Evolutionary conservation across 805 yeast genomes (phyloP).

Genomic region (Saccharomycopsis fibuligera): DNA sequence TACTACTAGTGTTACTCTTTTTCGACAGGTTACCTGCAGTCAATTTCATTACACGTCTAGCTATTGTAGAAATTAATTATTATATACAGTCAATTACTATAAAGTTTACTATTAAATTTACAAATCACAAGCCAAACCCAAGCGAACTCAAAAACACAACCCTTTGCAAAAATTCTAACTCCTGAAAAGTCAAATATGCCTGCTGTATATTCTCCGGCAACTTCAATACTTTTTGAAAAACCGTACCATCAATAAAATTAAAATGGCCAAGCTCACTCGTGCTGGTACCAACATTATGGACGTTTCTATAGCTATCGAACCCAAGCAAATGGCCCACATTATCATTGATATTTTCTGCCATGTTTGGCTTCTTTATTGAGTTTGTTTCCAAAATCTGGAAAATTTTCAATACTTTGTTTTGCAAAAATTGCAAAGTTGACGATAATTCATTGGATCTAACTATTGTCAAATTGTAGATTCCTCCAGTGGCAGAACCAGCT

Average conservation of each 20-base stretch:
- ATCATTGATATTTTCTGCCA: background rate
- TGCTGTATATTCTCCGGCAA: background rate
- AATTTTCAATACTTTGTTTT: background rate
- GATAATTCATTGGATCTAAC: background rate
- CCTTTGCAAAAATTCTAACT: too few relatives aligned
- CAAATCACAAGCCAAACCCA: too few relatives aligned
- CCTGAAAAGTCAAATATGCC: background rate
- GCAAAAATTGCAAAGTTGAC: background rate
- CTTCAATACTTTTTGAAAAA: slow-evolving; percentile 2
- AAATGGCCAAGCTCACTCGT: background rate
- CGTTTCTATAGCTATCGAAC: background rate
- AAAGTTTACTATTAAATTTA: too few relatives aligned
- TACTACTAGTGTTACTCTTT: too few relatives aligned
- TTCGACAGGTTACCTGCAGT: too few relatives aligned
- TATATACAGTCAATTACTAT: too few relatives aligned
- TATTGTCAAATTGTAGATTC: slow-evolving; percentile 23
- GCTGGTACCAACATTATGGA: background rate
- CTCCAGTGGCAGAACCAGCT: slow-evolving; percentile 26
- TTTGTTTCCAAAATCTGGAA: background rate
- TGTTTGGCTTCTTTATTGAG: too few relatives aligned
- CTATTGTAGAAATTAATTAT: too few relatives aligned
- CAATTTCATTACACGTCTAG: too few relatives aligned
- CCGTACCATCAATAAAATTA: slow-evolving; percentile 2
- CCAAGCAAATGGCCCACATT: background rate
- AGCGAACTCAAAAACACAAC: too few relatives aligned